phyloP scores from a whole-genome alignment of 192 early-diverging fungal genomes.

The Coemansia sp. region DNA sequence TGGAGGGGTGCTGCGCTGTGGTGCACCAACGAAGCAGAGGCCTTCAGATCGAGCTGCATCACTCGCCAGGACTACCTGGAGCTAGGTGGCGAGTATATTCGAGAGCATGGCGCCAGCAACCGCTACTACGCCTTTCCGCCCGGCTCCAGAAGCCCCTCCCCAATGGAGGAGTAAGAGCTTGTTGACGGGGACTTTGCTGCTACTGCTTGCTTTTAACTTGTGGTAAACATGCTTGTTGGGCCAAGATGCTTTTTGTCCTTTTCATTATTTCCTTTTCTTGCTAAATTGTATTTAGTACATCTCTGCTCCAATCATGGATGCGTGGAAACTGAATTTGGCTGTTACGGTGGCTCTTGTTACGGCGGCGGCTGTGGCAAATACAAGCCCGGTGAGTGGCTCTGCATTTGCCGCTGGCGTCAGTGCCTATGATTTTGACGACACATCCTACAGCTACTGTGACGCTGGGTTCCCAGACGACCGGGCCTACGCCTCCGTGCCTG shows the following conservation, averaged over 20 bases:
- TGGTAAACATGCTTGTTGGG: neutral
- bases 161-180: constrained; percentile 1
- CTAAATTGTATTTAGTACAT: neutral
- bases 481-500: constrained; percentile 25
- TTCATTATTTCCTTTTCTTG: neutral
- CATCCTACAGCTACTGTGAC: constrained; percentile 40
- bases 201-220: too few relatives aligned
- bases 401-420: constrained; percentile 5
- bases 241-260: neutral
- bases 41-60: constrained; percentile 53
- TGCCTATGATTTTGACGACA: constrained; percentile 16
- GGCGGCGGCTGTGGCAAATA: constrained; percentile 8
- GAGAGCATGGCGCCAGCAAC: constrained; percentile 82
- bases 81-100: constrained; percentile 78
- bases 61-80: constrained; percentile 77
- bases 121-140: constrained; percentile 29
- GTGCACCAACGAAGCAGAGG: constrained; percentile 48
- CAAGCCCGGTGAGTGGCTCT: constrained; percentile 5
- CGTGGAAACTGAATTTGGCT: neutral
- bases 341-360: constrained; percentile 6
- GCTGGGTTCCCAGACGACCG: constrained; percentile 24
- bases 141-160: constrained; percentile 1
- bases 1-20: constrained; percentile 84
- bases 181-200: too few relatives aligned
- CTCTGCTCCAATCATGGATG: neutral